These are phyloP conservation scores for Diaporthe sp. DNA, from an alignment of 2,329 filamentous ascomycete genomes.

Conservation along the genomic window DNA sequence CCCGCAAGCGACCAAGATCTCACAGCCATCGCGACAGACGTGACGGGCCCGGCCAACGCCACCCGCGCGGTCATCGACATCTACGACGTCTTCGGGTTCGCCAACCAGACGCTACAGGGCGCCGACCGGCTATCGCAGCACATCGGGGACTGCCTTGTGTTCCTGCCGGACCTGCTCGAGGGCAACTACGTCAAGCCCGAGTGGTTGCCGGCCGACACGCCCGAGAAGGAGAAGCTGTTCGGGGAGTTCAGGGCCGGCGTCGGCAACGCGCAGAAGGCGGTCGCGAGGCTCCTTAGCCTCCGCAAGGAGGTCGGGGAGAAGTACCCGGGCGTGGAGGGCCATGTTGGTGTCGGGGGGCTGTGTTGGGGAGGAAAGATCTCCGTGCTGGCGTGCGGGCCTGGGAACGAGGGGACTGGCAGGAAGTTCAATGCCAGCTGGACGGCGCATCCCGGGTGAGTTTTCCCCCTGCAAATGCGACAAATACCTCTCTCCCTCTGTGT, in stretches of 20 bases:
- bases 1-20: conserved; percentile 2
- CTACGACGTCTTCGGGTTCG: conserved; percentile 60
- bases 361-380: conserved; percentile 61
- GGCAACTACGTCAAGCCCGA: conserved; percentile 46
- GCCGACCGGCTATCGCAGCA: conserved; percentile 55
- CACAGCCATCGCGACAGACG: conserved; percentile 42
- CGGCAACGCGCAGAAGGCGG: conserved; percentile 44
- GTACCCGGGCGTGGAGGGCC: conserved; percentile 51
- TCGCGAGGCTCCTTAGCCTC: conserved; percentile 45
- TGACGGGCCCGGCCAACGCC: conserved; percentile 47
- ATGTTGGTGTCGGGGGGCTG: conserved; percentile 56
- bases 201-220: conserved; percentile 53
- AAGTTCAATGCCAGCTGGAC: conserved; percentile 49
- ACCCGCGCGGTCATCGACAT: conserved; percentile 54
- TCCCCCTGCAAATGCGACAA: neutral
- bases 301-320: conserved; percentile 44
- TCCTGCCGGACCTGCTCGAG: conserved; percentile 53
- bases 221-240: conserved; percentile 52
- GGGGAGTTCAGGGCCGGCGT: conserved; percentile 44
- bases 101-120: conserved; percentile 58
- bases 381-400: conserved; percentile 49
- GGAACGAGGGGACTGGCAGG: conserved; percentile 47
- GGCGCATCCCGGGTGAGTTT: conserved; percentile 44
- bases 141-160: conserved; percentile 49
- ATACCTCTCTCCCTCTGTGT: neutral